Conservation (phyloP, 768 basidiomycete genomes). For the Porphyrellus cyaneotinctus region DNA sequence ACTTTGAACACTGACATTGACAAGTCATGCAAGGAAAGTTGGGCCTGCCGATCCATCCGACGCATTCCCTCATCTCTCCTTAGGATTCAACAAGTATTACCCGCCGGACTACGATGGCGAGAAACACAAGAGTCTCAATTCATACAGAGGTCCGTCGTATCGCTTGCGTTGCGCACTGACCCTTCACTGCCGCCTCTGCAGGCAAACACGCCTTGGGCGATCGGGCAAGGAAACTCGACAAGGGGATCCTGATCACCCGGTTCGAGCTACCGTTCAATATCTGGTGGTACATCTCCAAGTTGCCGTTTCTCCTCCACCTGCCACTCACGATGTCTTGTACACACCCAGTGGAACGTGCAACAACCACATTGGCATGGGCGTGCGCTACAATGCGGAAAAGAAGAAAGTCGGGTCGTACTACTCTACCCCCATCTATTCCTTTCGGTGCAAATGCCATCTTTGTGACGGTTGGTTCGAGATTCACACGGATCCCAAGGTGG, state of each 20-base stretch:
- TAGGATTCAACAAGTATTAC: conserved; percentile 77
- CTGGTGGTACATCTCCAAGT: conserved; percentile 67
- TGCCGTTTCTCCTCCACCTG: not conserved
- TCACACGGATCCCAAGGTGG: conserved; percentile 92
- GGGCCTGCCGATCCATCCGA: not conserved
- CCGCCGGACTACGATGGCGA: conserved; percentile 72
- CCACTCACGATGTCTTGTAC: not conserved
- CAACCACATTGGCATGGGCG: conserved; percentile 97
- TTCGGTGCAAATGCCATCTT: conserved; percentile 96
- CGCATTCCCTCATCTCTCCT: conserved; percentile 5
- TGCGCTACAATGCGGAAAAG: conserved; percentile 99
- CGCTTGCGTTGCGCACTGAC: not conserved
- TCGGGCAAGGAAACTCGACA: conserved; percentile 91
- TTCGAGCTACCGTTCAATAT: conserved; percentile 97
- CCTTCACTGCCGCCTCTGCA: conserved; percentile 27
- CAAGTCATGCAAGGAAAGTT: conserved; percentile 41
- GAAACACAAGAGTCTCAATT: conserved; percentile 68
- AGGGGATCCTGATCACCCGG: conserved; percentile 92
- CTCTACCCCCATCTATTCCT: conserved; percentile 91
- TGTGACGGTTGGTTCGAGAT: conserved; percentile 99
- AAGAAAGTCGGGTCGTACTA: conserved; percentile 94
- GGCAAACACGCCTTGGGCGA: conserved; percentile 94
- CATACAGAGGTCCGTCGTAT: conserved; percentile 54
- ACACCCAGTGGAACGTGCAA: conserved; percentile 79
- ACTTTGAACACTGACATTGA: not conserved